A percentile compares a stretch with the other conserved stretches of the same genome.
Conservation (phyloP, 345 rosid species). For the Triadica sebifera region DNA sequence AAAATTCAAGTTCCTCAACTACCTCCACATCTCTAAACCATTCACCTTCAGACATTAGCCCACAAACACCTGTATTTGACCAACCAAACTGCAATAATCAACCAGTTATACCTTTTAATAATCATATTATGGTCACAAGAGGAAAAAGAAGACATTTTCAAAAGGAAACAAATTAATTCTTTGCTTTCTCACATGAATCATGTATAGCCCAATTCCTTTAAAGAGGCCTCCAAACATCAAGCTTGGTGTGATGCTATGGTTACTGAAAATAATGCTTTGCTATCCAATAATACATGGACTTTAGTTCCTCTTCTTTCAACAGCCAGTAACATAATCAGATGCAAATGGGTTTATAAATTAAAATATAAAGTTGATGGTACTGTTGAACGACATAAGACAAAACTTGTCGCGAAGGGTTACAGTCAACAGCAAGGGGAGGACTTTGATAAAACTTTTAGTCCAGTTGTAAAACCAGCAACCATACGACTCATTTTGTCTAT, state of each 20-base stretch:
- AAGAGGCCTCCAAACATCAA: background rate
- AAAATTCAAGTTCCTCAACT: too few species aligned
- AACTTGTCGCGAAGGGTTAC: background rate
- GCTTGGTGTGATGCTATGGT: background rate
- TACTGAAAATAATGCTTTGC: background rate
- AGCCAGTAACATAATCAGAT: background rate
- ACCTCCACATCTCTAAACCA: too few species aligned
- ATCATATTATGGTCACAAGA: too few species aligned
- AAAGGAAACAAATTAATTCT: background rate
- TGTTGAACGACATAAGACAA: background rate
- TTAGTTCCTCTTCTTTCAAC: background rate
- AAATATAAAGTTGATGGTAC: background rate
- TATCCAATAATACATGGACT: background rate
- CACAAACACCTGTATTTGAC: too few species aligned
- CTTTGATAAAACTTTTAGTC: too few species aligned
- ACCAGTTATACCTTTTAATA: too few species aligned
- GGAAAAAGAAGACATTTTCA: too few species aligned
- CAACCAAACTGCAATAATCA: too few species aligned
- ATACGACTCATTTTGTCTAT: background rate
- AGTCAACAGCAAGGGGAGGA: background rate
- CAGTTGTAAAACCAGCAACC: background rate
- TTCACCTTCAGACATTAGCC: too few species aligned
- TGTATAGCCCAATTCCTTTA: background rate
- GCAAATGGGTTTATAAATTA: background rate
- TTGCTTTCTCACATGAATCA: background rate